Conservation (phyloP, 371 early-diverging fungal species). For the Mucor irregularis region DNA sequence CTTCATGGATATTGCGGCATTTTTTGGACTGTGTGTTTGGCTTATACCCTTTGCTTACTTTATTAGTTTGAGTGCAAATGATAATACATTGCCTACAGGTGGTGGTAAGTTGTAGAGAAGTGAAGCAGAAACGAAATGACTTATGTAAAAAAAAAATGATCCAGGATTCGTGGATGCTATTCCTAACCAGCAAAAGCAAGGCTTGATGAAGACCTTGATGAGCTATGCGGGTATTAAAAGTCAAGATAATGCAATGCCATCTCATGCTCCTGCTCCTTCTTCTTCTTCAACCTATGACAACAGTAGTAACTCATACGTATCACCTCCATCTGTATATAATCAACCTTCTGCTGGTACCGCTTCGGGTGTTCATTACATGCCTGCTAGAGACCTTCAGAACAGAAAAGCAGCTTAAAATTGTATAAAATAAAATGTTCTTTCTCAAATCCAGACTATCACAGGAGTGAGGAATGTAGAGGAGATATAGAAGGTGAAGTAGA, state of each 20-base stretch:
- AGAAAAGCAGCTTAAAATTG: conserved; percentile 13
- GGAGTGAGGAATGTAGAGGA: no score
- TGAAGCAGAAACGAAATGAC: neutral
- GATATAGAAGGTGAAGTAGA: no score
- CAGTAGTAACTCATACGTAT: neutral
- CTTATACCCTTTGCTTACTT: conserved; percentile 85
- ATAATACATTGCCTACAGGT: conserved; percentile 79
- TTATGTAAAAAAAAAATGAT: neutral
- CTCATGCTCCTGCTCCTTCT: neutral
- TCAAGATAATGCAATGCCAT: conserved; percentile 14
- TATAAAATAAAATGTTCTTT: neutral
- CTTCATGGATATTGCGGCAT: conserved; percentile 79
- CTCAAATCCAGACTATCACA: no score
- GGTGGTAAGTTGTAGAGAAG: conserved; percentile 34
- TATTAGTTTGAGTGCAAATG: conserved; percentile 83
- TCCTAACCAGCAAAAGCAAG: conserved; percentile 22
- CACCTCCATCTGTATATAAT: neutral
- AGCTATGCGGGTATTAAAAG: conserved; percentile 16
- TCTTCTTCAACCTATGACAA: conserved; percentile 1
- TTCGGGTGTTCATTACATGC: conserved; percentile 12
- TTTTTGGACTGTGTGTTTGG: conserved; percentile 89
- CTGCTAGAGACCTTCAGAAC: conserved; percentile 17
- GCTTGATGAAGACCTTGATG: conserved; percentile 20
- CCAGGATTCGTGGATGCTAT: conserved; percentile 14
- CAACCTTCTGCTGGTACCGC: neutral